phyloP scores from a whole-genome alignment of 768 basidiomycete species.

The Leccinum incarnatum region DNA sequence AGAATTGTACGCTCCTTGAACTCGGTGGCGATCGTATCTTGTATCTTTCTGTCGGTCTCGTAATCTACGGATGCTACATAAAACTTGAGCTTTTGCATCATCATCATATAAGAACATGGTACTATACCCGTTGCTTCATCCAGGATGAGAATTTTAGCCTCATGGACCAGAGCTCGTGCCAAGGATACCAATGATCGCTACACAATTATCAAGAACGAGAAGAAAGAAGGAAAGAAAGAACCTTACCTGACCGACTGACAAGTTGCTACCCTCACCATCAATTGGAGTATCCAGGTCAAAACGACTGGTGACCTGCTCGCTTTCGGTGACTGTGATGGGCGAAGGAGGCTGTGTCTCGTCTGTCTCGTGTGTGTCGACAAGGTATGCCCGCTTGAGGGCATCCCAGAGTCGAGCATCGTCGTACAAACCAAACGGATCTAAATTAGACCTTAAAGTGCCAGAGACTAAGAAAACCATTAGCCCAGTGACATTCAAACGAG shows the following conservation, averaged over 20 bases:
- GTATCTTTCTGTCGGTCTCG: constrained; percentile 89
- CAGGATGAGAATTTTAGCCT: constrained; percentile 79
- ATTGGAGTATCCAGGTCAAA: constrained; percentile 83
- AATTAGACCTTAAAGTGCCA: constrained; percentile 79
- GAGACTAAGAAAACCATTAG: constrained; percentile 45
- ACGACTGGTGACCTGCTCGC: constrained; percentile 43
- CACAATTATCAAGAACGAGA: constrained; percentile 34
- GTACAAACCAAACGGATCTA: constrained; percentile 83
- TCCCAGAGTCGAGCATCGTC: constrained; percentile 88
- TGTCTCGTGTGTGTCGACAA: constrained; percentile 54
- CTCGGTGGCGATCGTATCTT: constrained; percentile 81
- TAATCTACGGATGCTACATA: constrained; percentile 73
- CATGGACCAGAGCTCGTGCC: constrained; percentile 85
- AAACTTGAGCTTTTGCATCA: not conserved
- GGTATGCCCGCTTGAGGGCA: constrained; percentile 79
- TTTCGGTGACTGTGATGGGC: constrained; percentile 35
- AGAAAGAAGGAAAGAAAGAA: not conserved
- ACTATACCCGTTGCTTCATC: constrained; percentile 80
- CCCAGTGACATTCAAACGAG: not conserved
- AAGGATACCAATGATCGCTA: constrained; percentile 82
- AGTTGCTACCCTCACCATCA: constrained; percentile 83
- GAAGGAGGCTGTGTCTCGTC: constrained; percentile 20
- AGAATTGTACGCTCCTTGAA: constrained; percentile 84
- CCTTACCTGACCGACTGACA: constrained; percentile 61
- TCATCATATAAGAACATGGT: not conserved